Evolutionary conservation across 768 basidiomycete genomes (phyloP), one percentile per base, ranked within the genome.

Genomic region (Russula emetica): DNA sequence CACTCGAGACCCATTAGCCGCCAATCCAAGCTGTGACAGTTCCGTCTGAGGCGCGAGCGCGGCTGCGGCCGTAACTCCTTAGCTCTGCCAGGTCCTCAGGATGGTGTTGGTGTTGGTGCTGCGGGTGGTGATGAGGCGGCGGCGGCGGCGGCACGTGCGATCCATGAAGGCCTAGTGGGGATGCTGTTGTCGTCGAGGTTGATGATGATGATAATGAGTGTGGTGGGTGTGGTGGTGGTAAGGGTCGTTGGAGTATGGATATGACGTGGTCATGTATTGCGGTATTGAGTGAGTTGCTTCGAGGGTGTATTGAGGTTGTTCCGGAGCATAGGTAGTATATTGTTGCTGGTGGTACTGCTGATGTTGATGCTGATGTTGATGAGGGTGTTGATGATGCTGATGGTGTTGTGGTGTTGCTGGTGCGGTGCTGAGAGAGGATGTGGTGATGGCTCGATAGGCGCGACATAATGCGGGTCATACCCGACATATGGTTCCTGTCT

Each of bases 21-120:
- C 75, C 5, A 88, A 74, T 8, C 87, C 87, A 4, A 88, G 77
- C 60, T 83, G 79, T 0, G 83, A 80, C 20, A 88, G 74, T 58
- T 85, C 83, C 20, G 75, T 70, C 45, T 74, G 73, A 49, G 69
- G 71, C 8, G 68, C 62, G 0, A 70, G 66, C 3, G 63, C 62
- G 13, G 55, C 44, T 0, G 36, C 40, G 11, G 45, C 47, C n/a
- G 20, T 64, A 64, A 5, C n/a, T 47, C 36, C 58, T 51, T 11
- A 55, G 45, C 11, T 64, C 58, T 22, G 11, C 57, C 10, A 59
- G 1, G 2, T 64, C 63, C 20, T 60, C 63, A 2, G 26, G 49
- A 13, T 24, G 2, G 0, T 51, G 62, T 14, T 36, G 53, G 2
- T n/a, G 53, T 5, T 55, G 53, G 13, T 36, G 53, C 18, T 34